Evolutionary conservation across 805 yeast genomes (phyloP), one percentile per base, ranked within the genome.

Genomic region (Kazachstania africana): DNA sequence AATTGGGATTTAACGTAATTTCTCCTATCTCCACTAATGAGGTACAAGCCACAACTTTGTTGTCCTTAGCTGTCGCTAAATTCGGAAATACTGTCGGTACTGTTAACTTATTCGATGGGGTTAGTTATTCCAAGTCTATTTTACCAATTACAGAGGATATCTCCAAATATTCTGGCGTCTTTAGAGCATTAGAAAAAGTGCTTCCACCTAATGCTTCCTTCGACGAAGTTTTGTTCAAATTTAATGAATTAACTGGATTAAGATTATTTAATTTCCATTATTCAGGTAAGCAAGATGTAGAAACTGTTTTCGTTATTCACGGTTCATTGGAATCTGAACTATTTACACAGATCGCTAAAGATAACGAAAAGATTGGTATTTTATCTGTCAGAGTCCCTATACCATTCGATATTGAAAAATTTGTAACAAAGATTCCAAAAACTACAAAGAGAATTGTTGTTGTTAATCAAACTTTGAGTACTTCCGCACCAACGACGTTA

Each of bases 41-140:
- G 53, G 70, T 75, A 32, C 88, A 81, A 57, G 72, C 72, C 39
- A 62, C 75, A 32, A 53, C 93, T 15, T 57, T 79, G 24, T 63
- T 83, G 43, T 67, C 84, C 29, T 62, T 75, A 26, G 78, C 69
- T 31, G 59, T 78, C 41, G 76, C 87, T 14, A 63, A 70, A 20
- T 44, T 62, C 27, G 41, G 44, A 4, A 27, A 22, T 2, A 26
- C 22, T 21, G 57, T 59, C 17, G 52, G 94, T 3, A 66, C 78
- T 10, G 52, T 84, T 34, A 76, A 81, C 55, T 63, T 83, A 39
- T 83, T 78, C 51, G 95, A 87, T 54, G 96, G 95, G 21, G 65
- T 80, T 10, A 67, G 74, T 24, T 44, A 45, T 20, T 31, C 49
- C 8, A 49, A 44, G 25, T 40, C 55, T 24, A 39, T 41, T 19